Evolutionary conservation across 129 eudicot species (phyloP).

Genomic region (Flaveria ramosissima): DNA sequence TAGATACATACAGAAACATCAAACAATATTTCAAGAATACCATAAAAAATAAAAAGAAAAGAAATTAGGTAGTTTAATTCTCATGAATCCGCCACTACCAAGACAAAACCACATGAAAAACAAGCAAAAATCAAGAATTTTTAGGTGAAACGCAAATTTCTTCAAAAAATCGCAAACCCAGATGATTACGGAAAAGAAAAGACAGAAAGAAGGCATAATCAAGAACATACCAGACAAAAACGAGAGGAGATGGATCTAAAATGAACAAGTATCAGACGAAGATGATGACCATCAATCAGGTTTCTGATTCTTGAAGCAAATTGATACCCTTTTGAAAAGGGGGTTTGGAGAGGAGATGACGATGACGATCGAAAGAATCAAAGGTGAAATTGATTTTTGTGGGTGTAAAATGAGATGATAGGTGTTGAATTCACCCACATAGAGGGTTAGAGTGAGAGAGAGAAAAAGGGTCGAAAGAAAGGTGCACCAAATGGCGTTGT

Average conservation of each 20-base stretch:
- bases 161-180: constrained; percentile 5
- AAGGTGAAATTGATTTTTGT: constrained; percentile 26
- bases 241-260: constrained; percentile 31
- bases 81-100: no score
- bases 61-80: neutral
- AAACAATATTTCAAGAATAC: constrained; percentile 24
- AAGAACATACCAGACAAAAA: constrained; percentile 30
- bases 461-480: neutral
- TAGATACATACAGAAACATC: neutral
- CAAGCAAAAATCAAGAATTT: constrained; percentile 1
- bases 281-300: constrained; percentile 1
- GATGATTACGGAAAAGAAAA: constrained; percentile 6
- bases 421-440: neutral
- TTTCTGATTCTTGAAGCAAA: constrained; percentile 29
- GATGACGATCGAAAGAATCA: constrained; percentile 31
- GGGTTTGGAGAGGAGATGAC: constrained; percentile 22
- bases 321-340: neutral
- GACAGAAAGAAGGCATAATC: constrained; percentile 1
- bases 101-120: no score
- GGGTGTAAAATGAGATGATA: constrained; percentile 16
- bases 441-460: neutral
- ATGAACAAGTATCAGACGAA: neutral
- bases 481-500: no score
- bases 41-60: no score
- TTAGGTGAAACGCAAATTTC: neutral